phyloP scores from a whole-genome alignment of 768 basidiomycete genomes.

The Trametes villosa region DNA sequence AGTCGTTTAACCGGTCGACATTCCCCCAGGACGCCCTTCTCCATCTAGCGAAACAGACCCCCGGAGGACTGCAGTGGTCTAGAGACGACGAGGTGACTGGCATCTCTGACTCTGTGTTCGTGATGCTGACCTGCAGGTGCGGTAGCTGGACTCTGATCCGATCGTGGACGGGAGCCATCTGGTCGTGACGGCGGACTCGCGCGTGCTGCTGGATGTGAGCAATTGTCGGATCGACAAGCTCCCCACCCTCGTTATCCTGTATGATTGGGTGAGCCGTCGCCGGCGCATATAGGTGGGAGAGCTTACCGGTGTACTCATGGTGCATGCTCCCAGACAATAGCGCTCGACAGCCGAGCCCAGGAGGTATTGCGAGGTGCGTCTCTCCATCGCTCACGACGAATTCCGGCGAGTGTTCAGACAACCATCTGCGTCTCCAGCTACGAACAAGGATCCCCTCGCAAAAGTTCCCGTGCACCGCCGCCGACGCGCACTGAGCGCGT shows the following conservation, averaged over 20 bases:
- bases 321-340: no score
- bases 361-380: not conserved
- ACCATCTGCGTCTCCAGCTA: not conserved
- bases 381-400: no score
- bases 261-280: constrained; percentile 2
- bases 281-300: not conserved
- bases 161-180: constrained; percentile 6
- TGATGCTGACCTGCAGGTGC: not conserved
- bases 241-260: constrained; percentile 4
- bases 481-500: not conserved
- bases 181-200: constrained; percentile 2
- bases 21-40: no score
- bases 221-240: not conserved
- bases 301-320: not conserved
- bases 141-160: not conserved
- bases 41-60: no score
- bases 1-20: no score
- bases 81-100: no score
- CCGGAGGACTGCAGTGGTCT: no score
- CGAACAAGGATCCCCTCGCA: constrained; percentile 1
- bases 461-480: not conserved
- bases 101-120: not conserved
- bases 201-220: constrained; percentile 9
- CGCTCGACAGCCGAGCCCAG: not conserved
- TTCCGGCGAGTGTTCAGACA: no score